Evolutionary conservation across 2,329 filamentous ascomycete species (phyloP).

Genomic region (Akanthomyces dipterigenus): DNA sequence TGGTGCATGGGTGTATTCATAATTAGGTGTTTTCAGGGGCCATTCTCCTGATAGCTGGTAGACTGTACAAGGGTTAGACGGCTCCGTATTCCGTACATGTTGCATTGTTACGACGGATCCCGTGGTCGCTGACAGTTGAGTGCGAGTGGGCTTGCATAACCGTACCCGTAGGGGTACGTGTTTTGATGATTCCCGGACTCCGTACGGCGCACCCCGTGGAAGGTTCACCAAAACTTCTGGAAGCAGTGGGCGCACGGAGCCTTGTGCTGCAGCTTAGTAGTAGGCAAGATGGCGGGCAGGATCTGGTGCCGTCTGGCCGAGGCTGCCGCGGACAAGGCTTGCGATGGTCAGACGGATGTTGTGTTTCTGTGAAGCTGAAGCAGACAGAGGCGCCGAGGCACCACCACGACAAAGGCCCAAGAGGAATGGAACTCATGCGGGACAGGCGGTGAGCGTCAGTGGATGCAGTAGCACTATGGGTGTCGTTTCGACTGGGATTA

Average conservation of each 20-base stretch:
- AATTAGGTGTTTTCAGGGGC: slow-evolving; percentile 7
- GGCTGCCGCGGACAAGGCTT: background rate
- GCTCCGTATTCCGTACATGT: background rate
- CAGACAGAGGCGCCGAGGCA: background rate
- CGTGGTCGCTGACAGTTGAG: background rate
- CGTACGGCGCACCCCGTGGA: background rate
- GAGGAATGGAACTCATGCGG: background rate
- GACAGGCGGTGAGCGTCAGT: slow-evolving; percentile 3
- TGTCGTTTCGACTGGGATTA: slow-evolving; percentile 5
- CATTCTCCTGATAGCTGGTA: background rate
- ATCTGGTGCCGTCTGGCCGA: slow-evolving; percentile 6
- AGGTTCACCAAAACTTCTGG: background rate
- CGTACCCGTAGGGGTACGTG: background rate
- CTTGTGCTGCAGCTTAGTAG: background rate
- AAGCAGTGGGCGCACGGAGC: background rate
- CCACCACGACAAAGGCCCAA: background rate
- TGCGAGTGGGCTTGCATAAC: background rate
- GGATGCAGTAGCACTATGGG: background rate
- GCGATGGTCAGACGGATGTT: background rate
- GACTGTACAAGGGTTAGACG: background rate
- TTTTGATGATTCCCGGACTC: background rate
- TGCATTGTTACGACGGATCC: background rate
- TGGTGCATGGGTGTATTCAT: background rate
- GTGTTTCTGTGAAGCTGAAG: background rate
- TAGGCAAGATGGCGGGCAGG: slow-evolving; percentile 1